A percentile compares a stretch with the other conserved stretches of the same genome.
phyloP scores from a whole-genome alignment of 1,284 basidiomycete species.

The Salmacisia buchloeana region DNA sequence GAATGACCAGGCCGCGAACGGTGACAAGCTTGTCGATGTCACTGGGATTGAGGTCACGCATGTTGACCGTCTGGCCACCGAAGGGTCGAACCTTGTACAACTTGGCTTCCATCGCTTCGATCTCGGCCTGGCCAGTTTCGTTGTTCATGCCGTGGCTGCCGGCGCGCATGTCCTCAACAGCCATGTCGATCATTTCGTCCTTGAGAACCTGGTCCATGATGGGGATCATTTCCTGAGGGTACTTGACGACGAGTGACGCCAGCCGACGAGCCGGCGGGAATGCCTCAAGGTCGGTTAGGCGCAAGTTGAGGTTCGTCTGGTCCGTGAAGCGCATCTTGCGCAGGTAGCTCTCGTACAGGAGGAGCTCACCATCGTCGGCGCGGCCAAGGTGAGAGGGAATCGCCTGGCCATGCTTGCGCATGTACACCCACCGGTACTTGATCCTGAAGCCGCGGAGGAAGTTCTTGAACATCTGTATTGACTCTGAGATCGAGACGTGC shows the following conservation, averaged over 20 bases:
- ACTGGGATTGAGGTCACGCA: constrained; percentile 47
- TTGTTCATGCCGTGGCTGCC: constrained; percentile 63
- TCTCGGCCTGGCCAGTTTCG: constrained; percentile 57
- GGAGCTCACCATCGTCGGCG: constrained; percentile 41
- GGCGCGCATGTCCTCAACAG: constrained; percentile 64
- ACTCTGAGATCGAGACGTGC: constrained; percentile 79
- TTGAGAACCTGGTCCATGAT: constrained; percentile 94
- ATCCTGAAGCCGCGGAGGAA: constrained; percentile 88
- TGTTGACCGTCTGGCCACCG: constrained; percentile 61
- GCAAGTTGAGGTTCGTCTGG: constrained; percentile 86
- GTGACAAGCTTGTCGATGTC: constrained; percentile 67
- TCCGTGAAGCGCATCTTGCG: constrained; percentile 75
- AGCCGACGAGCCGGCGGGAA: constrained; percentile 81
- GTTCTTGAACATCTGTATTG: constrained; percentile 81
- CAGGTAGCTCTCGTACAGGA: constrained; percentile 74
- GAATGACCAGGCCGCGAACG: constrained; percentile 93
- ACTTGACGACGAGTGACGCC: constrained; percentile 63
- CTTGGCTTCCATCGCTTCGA: constrained; percentile 52
- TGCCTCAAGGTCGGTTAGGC: constrained; percentile 78
- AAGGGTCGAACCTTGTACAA: constrained; percentile 90
- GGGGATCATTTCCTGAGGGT: constrained; percentile 92
- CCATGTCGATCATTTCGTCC: constrained; percentile 57
- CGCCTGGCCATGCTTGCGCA: constrained; percentile 61
- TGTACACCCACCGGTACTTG: constrained; percentile 76
- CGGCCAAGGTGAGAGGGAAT: constrained; percentile 10